Evolutionary conservation across 257 asterid genomes (phyloP).

Genomic region (Primulina tabacum): DNA sequence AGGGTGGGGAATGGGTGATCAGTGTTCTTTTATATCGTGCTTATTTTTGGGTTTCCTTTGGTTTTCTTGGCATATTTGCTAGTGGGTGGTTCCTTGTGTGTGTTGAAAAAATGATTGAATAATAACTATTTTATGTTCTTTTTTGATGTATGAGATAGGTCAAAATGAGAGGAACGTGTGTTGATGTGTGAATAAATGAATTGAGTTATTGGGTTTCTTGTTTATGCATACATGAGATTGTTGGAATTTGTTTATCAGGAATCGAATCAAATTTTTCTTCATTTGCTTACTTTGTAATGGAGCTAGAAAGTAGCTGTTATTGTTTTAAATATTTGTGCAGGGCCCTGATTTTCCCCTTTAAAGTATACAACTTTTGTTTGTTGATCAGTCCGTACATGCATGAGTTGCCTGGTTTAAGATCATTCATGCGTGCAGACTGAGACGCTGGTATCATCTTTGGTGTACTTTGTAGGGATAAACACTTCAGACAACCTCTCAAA

Average conservation of each 20-base stretch:
- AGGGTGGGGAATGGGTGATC: not conserved
- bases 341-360: no score
- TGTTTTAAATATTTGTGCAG: not conserved
- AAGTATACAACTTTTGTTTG: not conserved
- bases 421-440: constrained; percentile 4
- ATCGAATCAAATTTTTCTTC: not conserved
- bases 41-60: no score
- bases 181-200: not conserved
- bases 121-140: not conserved
- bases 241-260: not conserved
- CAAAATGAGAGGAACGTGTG: not conserved
- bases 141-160: not conserved
- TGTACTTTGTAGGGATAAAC: constrained; percentile 64
- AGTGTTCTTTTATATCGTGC: not conserved
- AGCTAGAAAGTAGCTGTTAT: not conserved
- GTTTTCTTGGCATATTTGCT: not conserved
- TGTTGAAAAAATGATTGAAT: not conserved
- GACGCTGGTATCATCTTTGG: constrained; percentile 17
- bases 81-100: not conserved
- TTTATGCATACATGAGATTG: not conserved
- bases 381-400: not conserved
- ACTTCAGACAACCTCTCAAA: constrained; percentile 60
- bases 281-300: not conserved
- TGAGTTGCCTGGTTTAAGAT: not conserved
- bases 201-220: not conserved